Evolutionary conservation across 108 stramenopile genomes (phyloP), one percentile per base, ranked within the genome.

Genomic region (Nitzschia palea): DNA sequence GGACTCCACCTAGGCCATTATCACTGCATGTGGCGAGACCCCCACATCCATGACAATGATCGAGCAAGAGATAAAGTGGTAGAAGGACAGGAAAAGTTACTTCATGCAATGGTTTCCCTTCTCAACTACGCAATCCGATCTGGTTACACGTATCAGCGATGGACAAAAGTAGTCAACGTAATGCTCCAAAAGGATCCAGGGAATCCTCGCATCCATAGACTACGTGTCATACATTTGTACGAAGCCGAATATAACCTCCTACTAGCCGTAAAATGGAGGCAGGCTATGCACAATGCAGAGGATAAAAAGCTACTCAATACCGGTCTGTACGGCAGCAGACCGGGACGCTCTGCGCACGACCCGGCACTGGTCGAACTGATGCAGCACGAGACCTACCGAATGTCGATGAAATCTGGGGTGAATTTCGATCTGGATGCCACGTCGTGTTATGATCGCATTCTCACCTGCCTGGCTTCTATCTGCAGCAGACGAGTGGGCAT

Each of bases 161-260:
- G 62, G 62, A 44, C 44, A 27, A 23, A 45, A 26, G 43, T 45
- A 2, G 44, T 26, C 1, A 42, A 42, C 12, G 14, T 51, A 18
- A 51, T 15, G 50, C n/a, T n/a, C n/a, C n/a, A n/a, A n/a, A n/a
- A n/a, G n/a, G n/a, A n/a, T n/a, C n/a, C n/a, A n/a, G n/a, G 50
- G 10, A 18, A 8, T 51, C 20, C 18, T 22, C 12, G 25, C 9
- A 18, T 62, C 44, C 36, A 62, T 23, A 17, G 60, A 5, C 20
- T 62, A 45, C 36, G 60, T 5, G 29, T 62, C 9, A 62, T 62
- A 10, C 60, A 62, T 23, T 10, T 62, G 8, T 62, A 29, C 42
- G 60, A 62, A 25, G 60, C 60, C 15, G 60, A 62, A 17, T 44
- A 44, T 17, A 62, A 62, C 22, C 60, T 62, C 8, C 29, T 62